These are phyloP conservation scores for Lagerstroemia speciosa DNA, from an alignment of 345 rosid species.

Conservation along the genomic window DNA sequence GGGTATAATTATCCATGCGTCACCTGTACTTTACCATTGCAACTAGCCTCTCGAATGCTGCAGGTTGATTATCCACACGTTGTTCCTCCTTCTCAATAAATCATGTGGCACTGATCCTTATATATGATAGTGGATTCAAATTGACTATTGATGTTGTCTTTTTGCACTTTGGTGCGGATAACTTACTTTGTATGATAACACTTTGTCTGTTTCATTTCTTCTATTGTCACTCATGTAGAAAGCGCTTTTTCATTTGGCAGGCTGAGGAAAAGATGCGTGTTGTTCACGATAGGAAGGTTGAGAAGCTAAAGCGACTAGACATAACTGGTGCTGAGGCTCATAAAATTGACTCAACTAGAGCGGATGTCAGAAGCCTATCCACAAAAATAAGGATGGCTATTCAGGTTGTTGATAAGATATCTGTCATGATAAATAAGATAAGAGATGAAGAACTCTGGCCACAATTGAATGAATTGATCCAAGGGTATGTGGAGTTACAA, in stretches of 20 bases:
- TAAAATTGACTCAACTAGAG: slow-evolving; percentile 52
- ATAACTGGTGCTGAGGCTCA: slow-evolving; percentile 74
- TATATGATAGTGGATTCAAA: background rate
- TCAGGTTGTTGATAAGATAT: slow-evolving; percentile 80
- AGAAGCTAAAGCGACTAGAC: slow-evolving; percentile 66
- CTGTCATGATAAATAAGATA: slow-evolving; percentile 73
- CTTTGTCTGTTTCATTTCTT: background rate
- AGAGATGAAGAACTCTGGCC: slow-evolving; percentile 98
- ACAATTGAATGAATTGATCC: slow-evolving; percentile 68
- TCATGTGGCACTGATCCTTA: background rate
- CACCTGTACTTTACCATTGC: background rate
- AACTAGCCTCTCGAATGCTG: background rate
- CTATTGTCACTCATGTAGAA: slow-evolving; percentile 1
- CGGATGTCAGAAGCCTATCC: slow-evolving; percentile 48
- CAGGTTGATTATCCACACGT: background rate
- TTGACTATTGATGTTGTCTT: background rate
- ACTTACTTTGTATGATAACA: background rate
- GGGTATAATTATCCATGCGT: background rate
- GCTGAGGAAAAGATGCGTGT: slow-evolving; percentile 87
- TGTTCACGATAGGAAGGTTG: slow-evolving; percentile 57
- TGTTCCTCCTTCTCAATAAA: background rate
- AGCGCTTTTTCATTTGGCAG: slow-evolving; percentile 29
- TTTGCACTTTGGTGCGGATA: background rate
- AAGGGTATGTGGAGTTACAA: slow-evolving; percentile 47
- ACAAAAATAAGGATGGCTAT: slow-evolving; percentile 81